Conservation (phyloP, 2,329 filamentous ascomycete species). For the Fusarium gaditjirri region DNA sequence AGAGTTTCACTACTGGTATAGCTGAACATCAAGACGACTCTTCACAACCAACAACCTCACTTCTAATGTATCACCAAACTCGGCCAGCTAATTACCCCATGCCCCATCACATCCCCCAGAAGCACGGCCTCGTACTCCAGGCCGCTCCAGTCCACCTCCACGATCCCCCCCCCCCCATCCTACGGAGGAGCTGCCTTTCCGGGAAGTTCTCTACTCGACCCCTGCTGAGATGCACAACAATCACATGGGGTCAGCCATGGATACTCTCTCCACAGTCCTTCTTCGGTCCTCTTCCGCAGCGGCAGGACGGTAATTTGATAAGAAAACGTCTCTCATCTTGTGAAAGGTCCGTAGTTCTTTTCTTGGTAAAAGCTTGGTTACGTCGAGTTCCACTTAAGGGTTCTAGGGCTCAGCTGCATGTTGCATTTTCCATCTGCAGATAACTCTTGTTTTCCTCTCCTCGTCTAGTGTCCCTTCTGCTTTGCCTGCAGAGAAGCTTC, state of each 20-base stretch:
- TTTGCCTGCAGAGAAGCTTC: neutral
- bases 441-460: neutral
- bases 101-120: neutral
- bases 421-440: slow-evolving; percentile 3
- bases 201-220: slow-evolving; percentile 19
- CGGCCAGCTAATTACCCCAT: neutral
- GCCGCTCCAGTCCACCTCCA: slow-evolving; percentile 25
- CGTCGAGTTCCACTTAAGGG: neutral
- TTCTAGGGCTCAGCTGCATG: neutral
- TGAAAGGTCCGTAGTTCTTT: neutral
- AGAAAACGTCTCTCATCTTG: slow-evolving; percentile 12
- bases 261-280: slow-evolving; percentile 1
- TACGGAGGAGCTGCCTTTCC: slow-evolving; percentile 34
- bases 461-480: neutral
- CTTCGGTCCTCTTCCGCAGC: neutral
- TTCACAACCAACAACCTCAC: neutral
- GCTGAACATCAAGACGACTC: neutral
- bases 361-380: slow-evolving; percentile 16
- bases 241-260: slow-evolving; percentile 23
- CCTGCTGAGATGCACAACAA: slow-evolving; percentile 13
- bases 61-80: slow-evolving; percentile 2
- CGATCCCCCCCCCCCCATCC: slow-evolving; percentile 15
- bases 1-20: neutral
- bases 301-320: slow-evolving; percentile 29
- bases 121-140: neutral